Evolutionary conservation across 768 basidiomycete genomes (phyloP), one percentile per base, ranked within the genome.

Genomic region (Pisolithus albus): DNA sequence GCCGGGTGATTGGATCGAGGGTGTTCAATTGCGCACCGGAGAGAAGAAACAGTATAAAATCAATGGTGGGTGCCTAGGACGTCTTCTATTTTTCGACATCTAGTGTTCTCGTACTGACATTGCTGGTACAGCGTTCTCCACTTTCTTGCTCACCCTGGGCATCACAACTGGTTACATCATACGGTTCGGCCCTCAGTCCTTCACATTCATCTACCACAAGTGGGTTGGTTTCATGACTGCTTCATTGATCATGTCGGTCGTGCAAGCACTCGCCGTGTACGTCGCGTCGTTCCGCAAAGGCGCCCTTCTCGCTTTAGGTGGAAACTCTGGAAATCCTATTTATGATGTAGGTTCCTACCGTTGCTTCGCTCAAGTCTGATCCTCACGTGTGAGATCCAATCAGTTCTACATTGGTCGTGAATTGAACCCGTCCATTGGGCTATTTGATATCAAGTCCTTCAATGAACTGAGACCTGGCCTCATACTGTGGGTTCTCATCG

Each of bases 321-420:
- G 95, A 10, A 98, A 98, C 74, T 79, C 82, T 21, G 88, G 89
- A 10, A 89, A 87, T 63, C 67, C 75, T 51, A 80, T 96, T 55
- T 98, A 98, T 66, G 94, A 99, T 64, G 94, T 95, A 57, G 46
- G 89, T 73, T 26, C 34, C 6, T 7, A 43, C 49, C 26, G 2
- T 40, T 2, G 34, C 39, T 40, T 18, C 7, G 5, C 2, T 15
- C 2, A 18, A 2, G 16, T 10, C 7, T 24, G 26, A 40, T 11
- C 28, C 19, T 3, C 18, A 19, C 24, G 40, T 7, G 18, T 13
- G 34, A 1, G 5, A 5, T 30, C 11, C 1, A 0, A 16, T 15
- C 47, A 94, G 91, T 94, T 88, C 71, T 95, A 79, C 71, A 93
- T 95, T 55, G 92, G 93, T n/a, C 87, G 93, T 47, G 87, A 91